Conservation (phyloP, 495 filamentous ascomycete genomes). For the Hypoxylon perforatum region DNA sequence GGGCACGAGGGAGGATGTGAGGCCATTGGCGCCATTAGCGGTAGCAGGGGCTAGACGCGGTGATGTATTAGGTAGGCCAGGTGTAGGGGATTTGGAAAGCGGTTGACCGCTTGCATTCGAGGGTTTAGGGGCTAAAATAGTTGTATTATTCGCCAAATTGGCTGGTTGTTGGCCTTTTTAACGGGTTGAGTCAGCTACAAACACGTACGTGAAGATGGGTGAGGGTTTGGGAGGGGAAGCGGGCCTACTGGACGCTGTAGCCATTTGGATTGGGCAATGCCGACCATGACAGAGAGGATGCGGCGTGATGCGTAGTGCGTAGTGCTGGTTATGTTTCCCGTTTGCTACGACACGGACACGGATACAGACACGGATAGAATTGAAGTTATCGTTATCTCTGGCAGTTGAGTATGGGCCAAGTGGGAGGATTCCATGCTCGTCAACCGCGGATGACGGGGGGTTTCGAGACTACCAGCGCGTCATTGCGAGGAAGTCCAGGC, state of each 20-base stretch:
- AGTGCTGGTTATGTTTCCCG: constrained; percentile 4
- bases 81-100: constrained; percentile 40
- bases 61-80: constrained; percentile 34
- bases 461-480: constrained; percentile 38
- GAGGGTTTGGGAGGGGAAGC: neutral
- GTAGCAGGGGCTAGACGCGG: constrained; percentile 30
- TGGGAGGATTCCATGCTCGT: constrained; percentile 43
- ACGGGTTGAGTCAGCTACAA: constrained; percentile 31
- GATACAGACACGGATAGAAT: constrained; percentile 6
- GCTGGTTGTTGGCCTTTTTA: constrained; percentile 46
- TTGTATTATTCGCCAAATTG: constrained; percentile 46
- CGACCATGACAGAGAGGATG: constrained; percentile 45
- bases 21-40: constrained; percentile 37
- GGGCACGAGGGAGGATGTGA: constrained; percentile 38
- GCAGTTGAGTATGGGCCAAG: constrained; percentile 30
- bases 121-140: constrained; percentile 23
- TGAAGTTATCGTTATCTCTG: constrained; percentile 37
- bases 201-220: neutral
- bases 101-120: constrained; percentile 30
- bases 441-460: constrained; percentile 30
- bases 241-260: constrained; percentile 46
- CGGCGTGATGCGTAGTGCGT: constrained; percentile 11
- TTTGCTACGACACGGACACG: constrained; percentile 13
- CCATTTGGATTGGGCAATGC: constrained; percentile 43
- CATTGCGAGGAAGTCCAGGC: constrained; percentile 32